Conservation (phyloP, 1,139 yeast genomes). For the Sugiyamaella novakii region DNA sequence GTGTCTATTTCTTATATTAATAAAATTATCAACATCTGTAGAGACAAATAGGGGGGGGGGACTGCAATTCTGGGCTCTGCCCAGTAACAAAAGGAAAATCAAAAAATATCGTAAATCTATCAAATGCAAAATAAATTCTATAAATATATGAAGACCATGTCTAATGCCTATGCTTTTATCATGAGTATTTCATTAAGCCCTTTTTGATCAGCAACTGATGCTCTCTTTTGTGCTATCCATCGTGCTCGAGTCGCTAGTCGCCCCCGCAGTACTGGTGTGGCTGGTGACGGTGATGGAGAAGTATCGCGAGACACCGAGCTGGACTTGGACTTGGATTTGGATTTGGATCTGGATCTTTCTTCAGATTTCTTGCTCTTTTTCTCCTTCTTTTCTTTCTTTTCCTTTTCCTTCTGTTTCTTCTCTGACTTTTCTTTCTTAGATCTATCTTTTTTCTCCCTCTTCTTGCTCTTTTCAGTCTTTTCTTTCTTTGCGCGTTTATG, state of each 20-base stretch:
- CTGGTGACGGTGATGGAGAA: conserved; percentile 29
- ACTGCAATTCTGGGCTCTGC: no score
- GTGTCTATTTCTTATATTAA: no score
- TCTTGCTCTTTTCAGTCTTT: conserved; percentile 31
- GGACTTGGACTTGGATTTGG: conserved; percentile 26
- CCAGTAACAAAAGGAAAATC: no score
- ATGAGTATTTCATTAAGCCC: conserved; percentile 90
- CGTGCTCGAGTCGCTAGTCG: conserved; percentile 79
- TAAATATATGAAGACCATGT: conserved; percentile 5
- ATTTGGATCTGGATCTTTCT: conserved; percentile 38
- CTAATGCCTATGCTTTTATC: conserved; percentile 48
- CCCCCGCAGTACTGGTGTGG: conserved; percentile 52
- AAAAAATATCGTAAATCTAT: no score
- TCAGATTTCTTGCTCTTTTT: conserved; percentile 39
- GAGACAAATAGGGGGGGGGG: no score
- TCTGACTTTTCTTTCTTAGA: conserved; percentile 40
- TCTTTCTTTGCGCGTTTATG: conserved; percentile 24
- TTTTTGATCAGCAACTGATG: conserved; percentile 85
- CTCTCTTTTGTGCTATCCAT: conserved; percentile 86
- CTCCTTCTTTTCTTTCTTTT: conserved; percentile 40
- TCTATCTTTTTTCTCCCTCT: conserved; percentile 54
- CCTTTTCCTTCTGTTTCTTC: conserved; percentile 29
- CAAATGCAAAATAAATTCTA: conserved; percentile 8
- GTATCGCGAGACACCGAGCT: conserved; percentile 34
- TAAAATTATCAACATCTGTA: no score